Conservation (phyloP, 345 rosid species). For the Eucalyptus curtisii region DNA sequence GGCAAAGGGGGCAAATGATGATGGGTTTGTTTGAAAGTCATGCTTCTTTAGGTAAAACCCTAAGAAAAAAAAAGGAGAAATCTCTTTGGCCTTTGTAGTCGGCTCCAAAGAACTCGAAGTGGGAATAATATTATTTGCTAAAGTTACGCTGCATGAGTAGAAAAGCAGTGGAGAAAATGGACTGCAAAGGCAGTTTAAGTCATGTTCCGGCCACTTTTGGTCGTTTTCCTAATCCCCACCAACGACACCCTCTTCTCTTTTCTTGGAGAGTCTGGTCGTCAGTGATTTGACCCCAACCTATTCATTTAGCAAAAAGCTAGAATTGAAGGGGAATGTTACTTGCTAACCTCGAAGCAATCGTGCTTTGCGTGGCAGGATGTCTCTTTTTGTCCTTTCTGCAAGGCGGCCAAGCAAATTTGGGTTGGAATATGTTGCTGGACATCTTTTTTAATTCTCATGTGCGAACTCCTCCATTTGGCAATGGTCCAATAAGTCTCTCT, state of each 20-base stretch:
- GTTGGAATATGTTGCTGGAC: not conserved
- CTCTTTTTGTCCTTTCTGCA: not conserved
- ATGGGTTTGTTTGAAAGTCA: not conserved
- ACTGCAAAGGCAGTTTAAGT: not conserved
- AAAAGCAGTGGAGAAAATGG: not conserved
- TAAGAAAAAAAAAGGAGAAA: not conserved
- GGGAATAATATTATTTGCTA: not conserved
- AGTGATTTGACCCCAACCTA: not conserved
- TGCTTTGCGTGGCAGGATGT: not conserved
- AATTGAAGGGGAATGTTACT: not conserved
- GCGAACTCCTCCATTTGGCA: not conserved
- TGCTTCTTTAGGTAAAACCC: not conserved
- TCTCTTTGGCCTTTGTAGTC: not conserved
- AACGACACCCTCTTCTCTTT: not conserved
- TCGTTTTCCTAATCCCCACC: not conserved
- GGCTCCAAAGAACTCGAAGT: not conserved
- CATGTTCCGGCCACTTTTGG: not conserved
- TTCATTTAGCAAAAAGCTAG: not conserved
- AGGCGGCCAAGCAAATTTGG: not conserved
- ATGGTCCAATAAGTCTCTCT: not conserved
- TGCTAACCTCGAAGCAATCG: not conserved
- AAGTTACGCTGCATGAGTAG: not conserved
- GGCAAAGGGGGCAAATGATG: not conserved
- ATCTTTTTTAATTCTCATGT: not conserved
- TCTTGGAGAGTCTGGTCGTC: not conserved